These are phyloP conservation scores for Bretziella fagacearum DNA, from an alignment of 2,329 filamentous ascomycete species.

Conservation along the genomic window DNA sequence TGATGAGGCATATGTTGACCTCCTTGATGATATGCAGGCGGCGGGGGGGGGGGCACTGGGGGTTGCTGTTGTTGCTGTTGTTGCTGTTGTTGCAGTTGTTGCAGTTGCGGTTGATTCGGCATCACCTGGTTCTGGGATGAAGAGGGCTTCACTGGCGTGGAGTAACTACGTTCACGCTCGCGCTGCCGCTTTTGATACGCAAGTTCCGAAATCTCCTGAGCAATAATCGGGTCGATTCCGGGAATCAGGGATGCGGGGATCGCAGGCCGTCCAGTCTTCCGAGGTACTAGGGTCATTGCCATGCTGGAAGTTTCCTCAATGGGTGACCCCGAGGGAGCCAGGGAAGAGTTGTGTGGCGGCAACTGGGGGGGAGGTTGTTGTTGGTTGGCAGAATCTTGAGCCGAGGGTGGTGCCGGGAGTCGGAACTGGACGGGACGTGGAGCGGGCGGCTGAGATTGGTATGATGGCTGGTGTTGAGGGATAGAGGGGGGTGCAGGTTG, in stretches of 20 bases:
- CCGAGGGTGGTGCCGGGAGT: not conserved
- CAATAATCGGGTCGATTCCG: slow-evolving; percentile 39
- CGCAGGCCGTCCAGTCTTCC: slow-evolving; percentile 20
- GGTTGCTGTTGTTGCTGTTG: slow-evolving; percentile 22
- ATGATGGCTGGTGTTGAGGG: slow-evolving; percentile 3
- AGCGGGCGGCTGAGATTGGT: slow-evolving; percentile 6
- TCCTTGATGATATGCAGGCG: not conserved
- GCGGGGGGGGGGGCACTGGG: not conserved
- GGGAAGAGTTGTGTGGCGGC: slow-evolving; percentile 1
- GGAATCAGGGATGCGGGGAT: slow-evolving; percentile 43
- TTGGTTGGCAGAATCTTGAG: not conserved
- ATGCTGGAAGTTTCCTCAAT: slow-evolving; percentile 15
- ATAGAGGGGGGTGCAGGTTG: slow-evolving; percentile 1
- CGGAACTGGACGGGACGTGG: slow-evolving; percentile 10
- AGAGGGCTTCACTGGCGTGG: slow-evolving; percentile 20
- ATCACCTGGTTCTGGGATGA: slow-evolving; percentile 14
- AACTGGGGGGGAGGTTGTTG: not conserved
- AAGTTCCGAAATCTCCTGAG: slow-evolving; percentile 40
- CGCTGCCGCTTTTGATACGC: slow-evolving; percentile 37
- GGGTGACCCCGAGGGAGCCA: slow-evolving; percentile 4
- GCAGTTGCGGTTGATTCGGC: not conserved
- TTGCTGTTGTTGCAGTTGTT: slow-evolving; percentile 22
- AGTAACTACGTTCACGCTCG: slow-evolving; percentile 29
- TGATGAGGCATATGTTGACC: not conserved
- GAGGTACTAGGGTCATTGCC: slow-evolving; percentile 13